These are phyloP conservation scores for Globisporangium splendens DNA, from an alignment of 352 stramenopile species.

Conservation along the genomic window DNA sequence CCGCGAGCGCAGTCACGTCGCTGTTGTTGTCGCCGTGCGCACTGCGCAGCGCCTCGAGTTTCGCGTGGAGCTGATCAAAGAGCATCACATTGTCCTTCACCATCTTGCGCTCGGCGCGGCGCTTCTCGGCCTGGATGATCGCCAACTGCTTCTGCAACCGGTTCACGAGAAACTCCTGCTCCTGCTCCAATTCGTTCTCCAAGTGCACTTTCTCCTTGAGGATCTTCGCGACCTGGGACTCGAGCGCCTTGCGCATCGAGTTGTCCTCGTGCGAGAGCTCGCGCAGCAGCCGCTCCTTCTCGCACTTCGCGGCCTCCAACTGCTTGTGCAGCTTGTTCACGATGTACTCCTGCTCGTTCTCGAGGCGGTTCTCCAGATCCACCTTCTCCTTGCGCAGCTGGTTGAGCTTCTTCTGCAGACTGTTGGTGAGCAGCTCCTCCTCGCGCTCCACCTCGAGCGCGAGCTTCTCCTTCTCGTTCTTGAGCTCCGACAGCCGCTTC, in stretches of 20 bases:
- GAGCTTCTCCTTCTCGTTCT: constrained; percentile 87
- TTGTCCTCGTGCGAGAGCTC: constrained; percentile 72
- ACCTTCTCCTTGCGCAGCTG: constrained; percentile 87
- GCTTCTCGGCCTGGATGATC: constrained; percentile 61
- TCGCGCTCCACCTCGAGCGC: constrained; percentile 87
- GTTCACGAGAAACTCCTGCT: constrained; percentile 87
- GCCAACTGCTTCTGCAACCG: constrained; percentile 80
- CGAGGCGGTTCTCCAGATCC: constrained; percentile 90
- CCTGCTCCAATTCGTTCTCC: constrained; percentile 86
- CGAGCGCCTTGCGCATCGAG: constrained; percentile 54
- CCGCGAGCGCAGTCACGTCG: constrained; percentile 51
- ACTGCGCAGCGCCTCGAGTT: constrained; percentile 52
- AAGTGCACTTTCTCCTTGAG: constrained; percentile 80
- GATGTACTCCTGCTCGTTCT: constrained; percentile 91
- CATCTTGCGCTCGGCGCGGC: constrained; percentile 68
- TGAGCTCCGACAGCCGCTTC: constrained; percentile 72
- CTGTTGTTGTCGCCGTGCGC: constrained; percentile 38
- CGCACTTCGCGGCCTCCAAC: constrained; percentile 58
- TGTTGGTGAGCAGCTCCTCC: constrained; percentile 90
- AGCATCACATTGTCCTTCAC: constrained; percentile 68
- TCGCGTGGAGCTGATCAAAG: constrained; percentile 64
- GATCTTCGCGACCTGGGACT: constrained; percentile 81
- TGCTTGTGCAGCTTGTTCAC: constrained; percentile 90
- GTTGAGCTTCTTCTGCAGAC: constrained; percentile 86
- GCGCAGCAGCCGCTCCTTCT: constrained; percentile 66